Conservation (phyloP, 2,329 filamentous ascomycete genomes). For the Aspergillus sp. region DNA sequence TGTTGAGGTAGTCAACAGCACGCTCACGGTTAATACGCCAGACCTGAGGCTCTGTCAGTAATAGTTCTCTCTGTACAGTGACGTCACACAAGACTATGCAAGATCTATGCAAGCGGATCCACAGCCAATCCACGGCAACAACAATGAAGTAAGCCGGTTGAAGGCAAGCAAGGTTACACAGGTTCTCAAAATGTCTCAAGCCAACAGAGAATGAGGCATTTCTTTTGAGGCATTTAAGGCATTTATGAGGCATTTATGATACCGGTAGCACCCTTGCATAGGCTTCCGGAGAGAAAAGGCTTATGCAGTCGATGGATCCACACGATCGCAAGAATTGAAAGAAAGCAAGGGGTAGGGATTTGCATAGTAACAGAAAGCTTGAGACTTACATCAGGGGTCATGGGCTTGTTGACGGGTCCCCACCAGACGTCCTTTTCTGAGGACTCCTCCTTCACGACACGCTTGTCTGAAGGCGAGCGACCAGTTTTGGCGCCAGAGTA, state of each 20-base stretch:
- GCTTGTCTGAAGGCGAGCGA: constrained; percentile 94
- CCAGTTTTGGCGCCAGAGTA: constrained; percentile 99
- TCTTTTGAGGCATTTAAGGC: constrained; percentile 11
- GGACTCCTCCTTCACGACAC: constrained; percentile 85
- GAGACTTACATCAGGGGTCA: constrained; percentile 85
- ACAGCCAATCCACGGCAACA: constrained; percentile 4
- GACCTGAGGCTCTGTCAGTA: constrained; percentile 60
- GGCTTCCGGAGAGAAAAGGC: constrained; percentile 12
- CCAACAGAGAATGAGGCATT: constrained; percentile 11
- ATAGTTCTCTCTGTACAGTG: constrained; percentile 19
- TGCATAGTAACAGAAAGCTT: constrained; percentile 7
- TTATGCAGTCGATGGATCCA: constrained; percentile 6
- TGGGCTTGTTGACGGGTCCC: constrained; percentile 99
- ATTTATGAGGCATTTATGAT: too few relatives aligned
- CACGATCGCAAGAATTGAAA: constrained; percentile 18
- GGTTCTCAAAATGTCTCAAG: constrained; percentile 17
- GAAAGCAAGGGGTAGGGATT: constrained; percentile 20
- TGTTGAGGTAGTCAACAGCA: constrained; percentile 99
- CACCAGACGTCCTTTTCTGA: constrained; percentile 97
- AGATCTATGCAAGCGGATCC: constrained; percentile 7
- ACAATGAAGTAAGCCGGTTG: neutral
- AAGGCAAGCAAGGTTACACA: neutral
- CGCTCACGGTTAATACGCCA: constrained; percentile 99
- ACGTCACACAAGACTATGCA: constrained; percentile 27
- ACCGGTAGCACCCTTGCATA: neutral